These are phyloP conservation scores for Mycena chlorophos DNA, from an alignment of 768 basidiomycete genomes.

Conservation along the genomic window DNA sequence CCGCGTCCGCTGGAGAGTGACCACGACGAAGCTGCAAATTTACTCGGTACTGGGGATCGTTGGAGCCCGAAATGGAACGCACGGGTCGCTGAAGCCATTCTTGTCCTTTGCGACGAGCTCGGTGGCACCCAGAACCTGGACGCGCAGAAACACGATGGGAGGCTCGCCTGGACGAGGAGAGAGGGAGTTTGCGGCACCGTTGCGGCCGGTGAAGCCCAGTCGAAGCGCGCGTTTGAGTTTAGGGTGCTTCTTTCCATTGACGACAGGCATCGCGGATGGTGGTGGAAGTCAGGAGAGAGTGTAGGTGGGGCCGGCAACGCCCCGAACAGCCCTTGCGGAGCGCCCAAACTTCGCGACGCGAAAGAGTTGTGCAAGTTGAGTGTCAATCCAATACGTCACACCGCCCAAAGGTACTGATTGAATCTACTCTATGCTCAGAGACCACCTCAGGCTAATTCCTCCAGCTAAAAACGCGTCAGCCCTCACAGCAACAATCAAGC, in stretches of 20 bases:
- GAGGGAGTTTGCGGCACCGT: conserved; percentile 22
- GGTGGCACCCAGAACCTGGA: conserved; percentile 68
- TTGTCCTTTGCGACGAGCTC: conserved; percentile 64
- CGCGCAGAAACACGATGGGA: conserved; percentile 64
- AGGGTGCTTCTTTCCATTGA: neutral
- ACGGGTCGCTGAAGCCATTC: conserved; percentile 78
- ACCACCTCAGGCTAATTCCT: conserved; percentile 26
- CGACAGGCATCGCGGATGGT: neutral
- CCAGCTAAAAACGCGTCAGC: conserved; percentile 18
- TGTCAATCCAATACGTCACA: too few species aligned
- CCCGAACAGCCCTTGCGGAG: neutral
- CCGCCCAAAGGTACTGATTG: too few species aligned
- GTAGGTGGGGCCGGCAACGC: too few species aligned
- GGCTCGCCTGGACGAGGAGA: conserved; percentile 58
- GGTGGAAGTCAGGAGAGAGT: neutral
- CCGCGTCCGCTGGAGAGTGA: conserved; percentile 56
- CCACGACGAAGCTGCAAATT: conserved; percentile 71
- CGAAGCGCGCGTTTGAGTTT: conserved; percentile 3
- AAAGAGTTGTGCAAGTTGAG: too few species aligned
- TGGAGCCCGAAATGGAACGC: conserved; percentile 31
- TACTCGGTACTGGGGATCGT: conserved; percentile 1
- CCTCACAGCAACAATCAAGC: neutral
- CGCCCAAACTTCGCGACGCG: too few species aligned
- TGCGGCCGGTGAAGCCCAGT: conserved; percentile 23
- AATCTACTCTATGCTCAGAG: too few species aligned